Evolutionary conservation across 1,284 basidiomycete species (phyloP), one percentile per base, ranked within the genome.

Genomic region (Afroboletus lepidellus): DNA sequence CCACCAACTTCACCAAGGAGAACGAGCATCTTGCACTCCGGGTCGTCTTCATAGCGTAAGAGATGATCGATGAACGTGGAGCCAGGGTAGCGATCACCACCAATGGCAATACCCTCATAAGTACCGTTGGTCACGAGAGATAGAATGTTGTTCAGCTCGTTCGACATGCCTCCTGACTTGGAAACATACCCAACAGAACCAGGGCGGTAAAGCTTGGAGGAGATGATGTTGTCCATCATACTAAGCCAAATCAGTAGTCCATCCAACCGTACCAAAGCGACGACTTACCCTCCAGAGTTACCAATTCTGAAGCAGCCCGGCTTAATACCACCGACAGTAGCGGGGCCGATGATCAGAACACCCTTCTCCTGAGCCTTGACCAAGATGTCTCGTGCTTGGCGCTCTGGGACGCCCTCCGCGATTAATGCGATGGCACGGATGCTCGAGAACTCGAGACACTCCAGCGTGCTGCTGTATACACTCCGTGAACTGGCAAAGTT

Each of bases 181-280:
- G 94, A 98, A 71, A 99, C 96, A 76, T 98, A 98, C 69, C 94
- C 96, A 65, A 99, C 92, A 21, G 94, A 95, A 56, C 96, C 97
- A 42, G 95, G 78, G 67, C 95, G 93, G 85, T 98, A 99, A 59
- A 99, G 91, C 82, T 98, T 99, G 60, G 94, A 98, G 15, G 95
- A 78, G 66, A 98, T 94, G 77, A 98, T 96, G 81, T 98, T 99
- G 81, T 99, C 97, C 94, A 98, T 98, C 96, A 98, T 98, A 71
- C 91, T 86, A 60, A 8, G 8, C 0, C 48, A 21, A 47, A 36
- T 61, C n/a, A 63, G 50, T n/a, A 47, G 11, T 25, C 41, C 13
- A 7, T 25, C 23, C 13, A 3, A 5, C 33, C 47, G 13, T 7
- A 13, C 8, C 30, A 44, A 8, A 72, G 8, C 0, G 23, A 9